Percentiles rank a stretch among this genome's conserved stretches.
These are phyloP conservation scores for Rasamsonia emersonii DNA, from an alignment of 2,329 filamentous ascomycete species.

Conservation along the genomic window DNA sequence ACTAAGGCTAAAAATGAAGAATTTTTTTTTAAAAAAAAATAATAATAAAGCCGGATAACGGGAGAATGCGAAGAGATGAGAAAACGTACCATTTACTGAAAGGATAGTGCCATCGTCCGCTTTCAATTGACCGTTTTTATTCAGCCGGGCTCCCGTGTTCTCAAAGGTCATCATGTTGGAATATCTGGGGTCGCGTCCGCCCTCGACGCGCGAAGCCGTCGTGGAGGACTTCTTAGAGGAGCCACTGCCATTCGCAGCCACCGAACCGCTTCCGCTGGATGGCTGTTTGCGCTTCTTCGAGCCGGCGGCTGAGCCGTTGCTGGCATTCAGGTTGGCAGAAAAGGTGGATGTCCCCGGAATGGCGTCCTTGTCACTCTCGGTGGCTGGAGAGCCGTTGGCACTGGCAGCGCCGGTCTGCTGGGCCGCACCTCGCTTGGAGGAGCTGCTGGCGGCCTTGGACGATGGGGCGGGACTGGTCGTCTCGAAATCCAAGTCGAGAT, in stretches of 20 bases:
- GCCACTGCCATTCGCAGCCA: constrained; percentile 21
- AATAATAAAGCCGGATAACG: constrained; percentile 6
- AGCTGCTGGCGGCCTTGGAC: constrained; percentile 10
- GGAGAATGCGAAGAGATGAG: constrained; percentile 15
- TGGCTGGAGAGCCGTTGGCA: constrained; percentile 21
- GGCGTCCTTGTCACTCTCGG: constrained; percentile 35
- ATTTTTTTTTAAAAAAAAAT: constrained; percentile 8
- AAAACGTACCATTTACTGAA: constrained; percentile 68
- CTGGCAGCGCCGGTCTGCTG: constrained; percentile 11
- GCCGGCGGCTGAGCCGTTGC: constrained; percentile 37
- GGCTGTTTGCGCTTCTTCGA: constrained; percentile 83
- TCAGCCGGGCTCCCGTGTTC: constrained; percentile 57
- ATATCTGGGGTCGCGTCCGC: constrained; percentile 37
- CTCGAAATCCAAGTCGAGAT: constrained; percentile 86
- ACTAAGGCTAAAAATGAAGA: constrained; percentile 9
- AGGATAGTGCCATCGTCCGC: constrained; percentile 86
- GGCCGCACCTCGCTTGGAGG: constrained; percentile 23
- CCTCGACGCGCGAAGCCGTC: constrained; percentile 18
- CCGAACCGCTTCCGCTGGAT: constrained; percentile 26
- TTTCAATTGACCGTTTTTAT: constrained; percentile 66
- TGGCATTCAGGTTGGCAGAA: constrained; percentile 40
- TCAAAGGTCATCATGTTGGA: constrained; percentile 89
- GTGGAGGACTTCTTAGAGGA: constrained; percentile 29
- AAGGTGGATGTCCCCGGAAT: constrained; percentile 54
- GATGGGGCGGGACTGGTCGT: constrained; percentile 28